These are phyloP conservation scores for Peniophora sp. DNA, from an alignment of 1,284 basidiomycete genomes.

Conservation along the genomic window DNA sequence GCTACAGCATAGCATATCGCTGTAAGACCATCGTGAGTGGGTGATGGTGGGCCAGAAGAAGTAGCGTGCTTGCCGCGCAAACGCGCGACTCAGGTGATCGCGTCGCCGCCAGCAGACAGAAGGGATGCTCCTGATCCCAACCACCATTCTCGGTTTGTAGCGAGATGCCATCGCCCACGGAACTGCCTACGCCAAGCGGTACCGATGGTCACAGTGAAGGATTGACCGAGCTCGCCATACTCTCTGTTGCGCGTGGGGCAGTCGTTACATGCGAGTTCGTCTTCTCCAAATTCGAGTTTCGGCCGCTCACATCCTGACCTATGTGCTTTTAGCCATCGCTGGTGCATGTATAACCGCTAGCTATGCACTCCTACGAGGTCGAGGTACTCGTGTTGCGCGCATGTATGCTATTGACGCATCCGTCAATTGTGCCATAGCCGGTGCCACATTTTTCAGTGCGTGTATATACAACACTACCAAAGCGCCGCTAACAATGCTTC, in stretches of 20 bases:
- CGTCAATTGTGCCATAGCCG: slow-evolving; percentile 59
- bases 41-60: too few relatives aligned
- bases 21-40: too few relatives aligned
- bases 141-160: too few relatives aligned
- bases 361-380: slow-evolving; percentile 32
- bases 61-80: too few relatives aligned
- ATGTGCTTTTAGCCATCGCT: slow-evolving; percentile 32
- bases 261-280: slow-evolving; percentile 71
- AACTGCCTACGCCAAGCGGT: too few relatives aligned
- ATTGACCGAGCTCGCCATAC: slow-evolving; percentile 1
- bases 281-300: slow-evolving; percentile 18
- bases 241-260: slow-evolving; percentile 46
- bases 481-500: too few relatives aligned
- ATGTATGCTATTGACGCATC: slow-evolving; percentile 43
- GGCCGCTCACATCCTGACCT: slow-evolving; percentile 14
- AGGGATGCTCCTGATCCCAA: too few relatives aligned
- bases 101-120: too few relatives aligned
- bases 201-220: too few relatives aligned
- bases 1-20: too few relatives aligned
- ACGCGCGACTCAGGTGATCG: too few relatives aligned
- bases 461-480: slow-evolving; percentile 6
- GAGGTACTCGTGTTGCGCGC: slow-evolving; percentile 13
- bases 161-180: too few relatives aligned
- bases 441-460: slow-evolving; percentile 67
- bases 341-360: slow-evolving; percentile 47